These are phyloP conservation scores for Circinella umbellata DNA, from an alignment of 371 early-diverging fungal genomes.

Conservation along the genomic window DNA sequence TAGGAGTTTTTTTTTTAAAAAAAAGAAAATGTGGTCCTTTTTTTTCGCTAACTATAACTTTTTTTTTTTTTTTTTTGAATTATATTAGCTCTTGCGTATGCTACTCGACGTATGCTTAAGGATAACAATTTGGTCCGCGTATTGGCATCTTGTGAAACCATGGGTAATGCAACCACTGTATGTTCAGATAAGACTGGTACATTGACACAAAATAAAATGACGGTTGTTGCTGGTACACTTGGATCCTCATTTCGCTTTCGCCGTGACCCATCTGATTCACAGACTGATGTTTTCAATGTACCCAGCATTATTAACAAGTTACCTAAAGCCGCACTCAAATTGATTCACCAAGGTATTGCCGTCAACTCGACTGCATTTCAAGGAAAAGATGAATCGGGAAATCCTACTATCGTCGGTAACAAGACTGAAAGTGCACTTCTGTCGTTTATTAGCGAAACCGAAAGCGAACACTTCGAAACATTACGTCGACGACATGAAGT, in stretches of 20 bases:
- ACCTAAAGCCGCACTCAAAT: conserved; percentile 39
- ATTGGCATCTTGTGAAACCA: conserved; percentile 92
- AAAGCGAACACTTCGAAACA: conserved; percentile 48
- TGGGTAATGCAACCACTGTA: conserved; percentile 92
- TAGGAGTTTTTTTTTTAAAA: background rate
- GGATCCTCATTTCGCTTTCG: conserved; percentile 50
- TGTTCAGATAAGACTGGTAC: conserved; percentile 95
- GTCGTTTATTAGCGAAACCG: conserved; percentile 58
- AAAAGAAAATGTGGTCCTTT: background rate
- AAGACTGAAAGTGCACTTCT: conserved; percentile 91
- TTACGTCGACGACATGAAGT: conserved; percentile 55
- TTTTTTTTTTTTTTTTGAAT: background rate
- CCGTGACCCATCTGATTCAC: conserved; percentile 31
- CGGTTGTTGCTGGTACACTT: conserved; percentile 74
- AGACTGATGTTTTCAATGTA: conserved; percentile 41
- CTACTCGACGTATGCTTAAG: conserved; percentile 81
- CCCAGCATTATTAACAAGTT: conserved; percentile 29
- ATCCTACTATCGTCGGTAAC: conserved; percentile 64
- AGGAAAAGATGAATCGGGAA: conserved; percentile 63
- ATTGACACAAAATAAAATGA: conserved; percentile 89
- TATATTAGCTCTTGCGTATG: conserved; percentile 72
- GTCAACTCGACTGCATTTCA: conserved; percentile 75
- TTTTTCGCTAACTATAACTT: background rate
- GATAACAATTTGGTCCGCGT: conserved; percentile 92
- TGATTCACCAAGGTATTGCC: conserved; percentile 69